These are phyloP conservation scores for Mortierella sp. DNA, from an alignment of 371 early-diverging fungal species.

Conservation along the genomic window DNA sequence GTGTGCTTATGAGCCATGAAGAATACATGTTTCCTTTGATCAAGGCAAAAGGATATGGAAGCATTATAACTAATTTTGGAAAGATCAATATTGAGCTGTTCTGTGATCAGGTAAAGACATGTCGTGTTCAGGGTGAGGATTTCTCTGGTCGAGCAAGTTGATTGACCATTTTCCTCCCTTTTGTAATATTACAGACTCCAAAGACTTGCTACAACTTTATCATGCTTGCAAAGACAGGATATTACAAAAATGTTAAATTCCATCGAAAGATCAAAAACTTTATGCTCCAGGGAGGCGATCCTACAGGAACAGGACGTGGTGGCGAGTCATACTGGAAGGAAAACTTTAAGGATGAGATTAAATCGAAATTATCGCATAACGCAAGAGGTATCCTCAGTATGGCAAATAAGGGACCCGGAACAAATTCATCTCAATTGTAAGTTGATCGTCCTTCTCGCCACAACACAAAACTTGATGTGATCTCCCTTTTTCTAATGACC, in stretches of 20 bases:
- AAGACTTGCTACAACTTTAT: slow-evolving; percentile 94
- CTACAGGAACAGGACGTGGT: slow-evolving; percentile 92
- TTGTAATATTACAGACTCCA: slow-evolving; percentile 68
- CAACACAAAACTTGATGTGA: background rate
- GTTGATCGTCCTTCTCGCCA: slow-evolving; percentile 25
- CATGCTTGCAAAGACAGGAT: slow-evolving; percentile 84
- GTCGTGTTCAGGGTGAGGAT: background rate
- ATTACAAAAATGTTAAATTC: slow-evolving; percentile 85
- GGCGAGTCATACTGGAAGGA: slow-evolving; percentile 87
- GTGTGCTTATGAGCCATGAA: slow-evolving; percentile 80
- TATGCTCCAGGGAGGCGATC: slow-evolving; percentile 97
- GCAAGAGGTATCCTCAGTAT: slow-evolving; percentile 85
- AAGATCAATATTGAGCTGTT: slow-evolving; percentile 89
- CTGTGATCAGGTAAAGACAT: slow-evolving; percentile 70
- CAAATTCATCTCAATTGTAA: slow-evolving; percentile 93
- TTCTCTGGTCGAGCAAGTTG: no score
- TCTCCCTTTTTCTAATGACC: background rate
- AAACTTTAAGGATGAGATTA: slow-evolving; percentile 88
- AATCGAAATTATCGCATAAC: slow-evolving; percentile 78
- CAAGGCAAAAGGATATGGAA: slow-evolving; percentile 82
- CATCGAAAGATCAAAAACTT: slow-evolving; percentile 93
- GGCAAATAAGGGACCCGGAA: slow-evolving; percentile 92
- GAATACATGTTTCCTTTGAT: slow-evolving; percentile 89
- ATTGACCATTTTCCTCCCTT: background rate
- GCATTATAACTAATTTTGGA: slow-evolving; percentile 86